phyloP scores from a whole-genome alignment of 176 grass and related monocot species.

The Ananas comosus region DNA sequence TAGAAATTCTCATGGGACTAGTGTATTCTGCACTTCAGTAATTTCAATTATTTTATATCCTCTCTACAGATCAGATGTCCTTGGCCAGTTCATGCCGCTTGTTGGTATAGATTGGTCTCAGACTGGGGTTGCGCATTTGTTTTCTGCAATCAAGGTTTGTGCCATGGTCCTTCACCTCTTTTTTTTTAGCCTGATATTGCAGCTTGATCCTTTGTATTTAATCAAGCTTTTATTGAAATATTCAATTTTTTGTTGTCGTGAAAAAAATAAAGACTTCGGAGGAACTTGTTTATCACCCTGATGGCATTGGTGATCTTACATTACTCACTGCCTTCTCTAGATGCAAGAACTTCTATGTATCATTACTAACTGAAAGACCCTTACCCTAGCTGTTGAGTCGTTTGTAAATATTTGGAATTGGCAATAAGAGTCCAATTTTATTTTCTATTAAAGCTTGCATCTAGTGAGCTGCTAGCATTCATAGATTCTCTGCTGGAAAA shows the following conservation, averaged over 20 bases:
- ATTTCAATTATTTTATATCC: constrained; percentile 4
- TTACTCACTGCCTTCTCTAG: background rate
- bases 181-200: background rate
- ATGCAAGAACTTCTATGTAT: background rate
- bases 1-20: background rate
- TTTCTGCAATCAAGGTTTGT: constrained; percentile 93
- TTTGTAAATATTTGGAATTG: constrained; percentile 10
- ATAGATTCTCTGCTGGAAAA: background rate
- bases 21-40: background rate
- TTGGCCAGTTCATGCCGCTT: constrained; percentile 96
- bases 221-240: background rate
- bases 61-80: constrained; percentile 82
- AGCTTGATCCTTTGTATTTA: background rate
- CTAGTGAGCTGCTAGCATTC: background rate
- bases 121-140: constrained; percentile 92
- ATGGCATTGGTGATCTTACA: background rate
- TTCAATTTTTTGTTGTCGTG: background rate
- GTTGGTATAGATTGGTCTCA: constrained; percentile 99
- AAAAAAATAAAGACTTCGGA: background rate
- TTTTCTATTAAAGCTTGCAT: background rate
- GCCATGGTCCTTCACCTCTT: background rate
- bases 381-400: background rate
- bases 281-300: background rate
- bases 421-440: background rate
- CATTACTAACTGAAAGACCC: background rate